Evolutionary conservation across 2,329 filamentous ascomycete species (phyloP), one percentile per base, ranked within the genome.

Genomic region (Aspergillus brasiliensis): DNA sequence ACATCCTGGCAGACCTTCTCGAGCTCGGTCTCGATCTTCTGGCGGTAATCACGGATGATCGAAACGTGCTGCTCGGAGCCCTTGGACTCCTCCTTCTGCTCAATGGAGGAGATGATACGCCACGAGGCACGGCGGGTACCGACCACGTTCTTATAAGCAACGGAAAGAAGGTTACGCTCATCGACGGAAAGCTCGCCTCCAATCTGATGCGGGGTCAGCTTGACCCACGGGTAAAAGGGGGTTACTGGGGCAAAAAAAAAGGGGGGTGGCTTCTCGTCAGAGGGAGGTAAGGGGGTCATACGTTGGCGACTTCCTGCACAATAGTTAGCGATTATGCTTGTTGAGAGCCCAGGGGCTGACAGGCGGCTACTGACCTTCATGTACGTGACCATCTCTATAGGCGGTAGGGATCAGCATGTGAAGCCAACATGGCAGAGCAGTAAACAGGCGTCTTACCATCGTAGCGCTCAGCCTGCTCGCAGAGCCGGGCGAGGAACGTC

Each of bases 11-110:
- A 98, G 82, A 97, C 92, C 84, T 93, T 91, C 87, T 95, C 94
- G 73, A 98, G 89, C 85, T 98, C 94, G 74, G 84, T 85, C 87
- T 98, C 94, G 75, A 98, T 98, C 91, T 97, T 97, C 83, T 92
- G 88, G 77, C 94, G 94, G 86, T 98, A 98, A 67, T 97, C 92
- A 79, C 91, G 91, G 84, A 98, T 98, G 81, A 91, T 92, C 73
- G 83, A 79, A 75, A 97, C 92, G 81, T 98, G 94, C 86, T 95
- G 94, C 76, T 96, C 92, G 70, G 90, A 92, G 77, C 94, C 94
- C 88, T 97, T 98, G 78, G 92, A 95, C 84, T 98, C 94, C 86
- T 98, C 94, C 89, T 98, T 98, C 83, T 98, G 94, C 86, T 98
- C 94, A 82, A 99, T 98, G 78, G 95, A 98, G 78, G 93, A 96